Conservation (phyloP, 768 basidiomycete genomes). For the Galerina sulciceps region DNA sequence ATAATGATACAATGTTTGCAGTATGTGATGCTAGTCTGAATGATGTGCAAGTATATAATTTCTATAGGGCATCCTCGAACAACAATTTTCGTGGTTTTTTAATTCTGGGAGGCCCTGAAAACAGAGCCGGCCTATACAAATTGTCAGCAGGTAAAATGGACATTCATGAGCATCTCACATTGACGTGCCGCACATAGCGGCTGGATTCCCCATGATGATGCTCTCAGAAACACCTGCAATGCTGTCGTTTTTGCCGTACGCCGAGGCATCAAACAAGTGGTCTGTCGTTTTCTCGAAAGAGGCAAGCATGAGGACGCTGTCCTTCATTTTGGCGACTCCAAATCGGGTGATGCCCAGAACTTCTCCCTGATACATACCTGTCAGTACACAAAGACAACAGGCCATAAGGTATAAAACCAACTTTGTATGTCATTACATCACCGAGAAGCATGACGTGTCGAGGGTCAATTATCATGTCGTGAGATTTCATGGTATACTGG, state of each 20-base stretch:
- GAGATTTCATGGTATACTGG: constrained; percentile 94
- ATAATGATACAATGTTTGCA: constrained; percentile 22
- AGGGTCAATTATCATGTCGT: constrained; percentile 98
- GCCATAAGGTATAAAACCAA: constrained; percentile 25
- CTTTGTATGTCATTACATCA: constrained; percentile 99
- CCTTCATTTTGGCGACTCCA: constrained; percentile 99
- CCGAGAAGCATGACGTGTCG: constrained; percentile 98
- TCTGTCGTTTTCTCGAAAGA: constrained; percentile 99
- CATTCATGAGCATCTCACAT: constrained; percentile 60
- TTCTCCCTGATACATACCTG: constrained; percentile 68
- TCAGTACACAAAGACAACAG: neutral
- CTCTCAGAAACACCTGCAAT: constrained; percentile 98
- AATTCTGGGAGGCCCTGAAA: constrained; percentile 45
- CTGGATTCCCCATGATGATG: constrained; percentile 99
- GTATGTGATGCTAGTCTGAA: constrained; percentile 5
- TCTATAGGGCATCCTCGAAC: constrained; percentile 51
- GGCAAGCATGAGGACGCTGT: constrained; percentile 97
- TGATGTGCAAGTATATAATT: constrained; percentile 7
- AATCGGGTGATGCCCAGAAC: constrained; percentile 98
- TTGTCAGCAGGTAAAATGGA: neutral
- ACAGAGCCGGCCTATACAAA: constrained; percentile 50
- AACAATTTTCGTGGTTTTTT: constrained; percentile 53
- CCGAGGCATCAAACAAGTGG: constrained; percentile 96
- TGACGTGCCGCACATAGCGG: constrained; percentile 92
- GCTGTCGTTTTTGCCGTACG: constrained; percentile 92